These are phyloP conservation scores for Penicillium roqueforti DNA, from an alignment of 495 filamentous ascomycete genomes.

Conservation along the genomic window DNA sequence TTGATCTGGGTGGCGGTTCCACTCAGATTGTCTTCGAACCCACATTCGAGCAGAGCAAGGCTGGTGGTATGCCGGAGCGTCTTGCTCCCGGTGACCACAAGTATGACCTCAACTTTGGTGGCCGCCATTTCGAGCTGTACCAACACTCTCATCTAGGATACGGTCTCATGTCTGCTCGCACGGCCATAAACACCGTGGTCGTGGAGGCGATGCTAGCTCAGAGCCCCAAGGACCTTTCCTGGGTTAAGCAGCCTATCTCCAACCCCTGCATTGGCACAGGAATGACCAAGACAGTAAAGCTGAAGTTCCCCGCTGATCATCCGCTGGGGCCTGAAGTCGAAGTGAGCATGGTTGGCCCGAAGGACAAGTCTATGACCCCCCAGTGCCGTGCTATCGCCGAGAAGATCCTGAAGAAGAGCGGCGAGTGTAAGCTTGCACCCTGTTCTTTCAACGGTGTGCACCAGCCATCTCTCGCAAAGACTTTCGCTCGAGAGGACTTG, in stretches of 20 bases:
- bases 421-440: constrained; percentile 73
- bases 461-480: constrained; percentile 88
- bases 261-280: constrained; percentile 89
- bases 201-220: constrained; percentile 56
- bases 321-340: constrained; percentile 54
- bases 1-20: constrained; percentile 93
- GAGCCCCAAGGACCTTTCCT: constrained; percentile 47
- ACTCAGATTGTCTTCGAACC: constrained; percentile 98
- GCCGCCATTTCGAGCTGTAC: constrained; percentile 88
- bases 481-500: constrained; percentile 85
- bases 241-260: constrained; percentile 58
- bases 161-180: constrained; percentile 90
- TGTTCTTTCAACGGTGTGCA: constrained; percentile 98
- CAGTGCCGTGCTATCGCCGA: constrained; percentile 90
- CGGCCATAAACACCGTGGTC: constrained; percentile 72
- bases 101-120: constrained; percentile 86
- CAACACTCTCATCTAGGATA: constrained; percentile 98
- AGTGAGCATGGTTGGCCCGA: constrained; percentile 87
- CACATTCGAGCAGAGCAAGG: constrained; percentile 70
- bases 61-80: constrained; percentile 83
- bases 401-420: constrained; percentile 84
- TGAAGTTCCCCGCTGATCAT: constrained; percentile 61
- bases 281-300: constrained; percentile 62
- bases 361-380: constrained; percentile 60
- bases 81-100: constrained; percentile 92